These are phyloP conservation scores for Sporothrix sp. DNA, from an alignment of 2,329 filamentous ascomycete species.

Conservation along the genomic window DNA sequence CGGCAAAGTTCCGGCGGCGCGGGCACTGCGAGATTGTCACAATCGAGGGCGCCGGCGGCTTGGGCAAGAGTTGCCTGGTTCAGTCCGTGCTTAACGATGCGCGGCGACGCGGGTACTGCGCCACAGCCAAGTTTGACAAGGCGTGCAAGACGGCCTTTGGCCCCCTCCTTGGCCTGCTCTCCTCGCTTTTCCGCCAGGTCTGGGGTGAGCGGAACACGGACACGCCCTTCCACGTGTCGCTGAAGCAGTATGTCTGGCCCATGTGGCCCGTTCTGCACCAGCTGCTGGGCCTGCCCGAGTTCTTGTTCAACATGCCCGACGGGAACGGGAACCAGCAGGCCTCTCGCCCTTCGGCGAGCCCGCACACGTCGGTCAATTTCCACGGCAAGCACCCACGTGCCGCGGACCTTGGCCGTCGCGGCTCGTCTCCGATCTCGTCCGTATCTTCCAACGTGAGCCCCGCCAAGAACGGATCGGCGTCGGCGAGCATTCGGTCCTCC, in stretches of 20 bases:
- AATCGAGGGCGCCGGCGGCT: constrained; percentile 50
- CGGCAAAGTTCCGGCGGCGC: constrained; percentile 48
- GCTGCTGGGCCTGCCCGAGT: constrained; percentile 56
- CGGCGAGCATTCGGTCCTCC: constrained; percentile 29
- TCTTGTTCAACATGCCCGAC: constrained; percentile 38
- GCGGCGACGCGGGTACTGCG: constrained; percentile 52
- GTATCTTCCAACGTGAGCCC: constrained; percentile 33
- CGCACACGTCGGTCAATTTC: constrained; percentile 20
- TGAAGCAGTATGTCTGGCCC: constrained; percentile 54
- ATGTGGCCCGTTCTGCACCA: constrained; percentile 56
- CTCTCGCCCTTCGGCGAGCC: constrained; percentile 29
- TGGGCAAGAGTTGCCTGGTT: constrained; percentile 57
- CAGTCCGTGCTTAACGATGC: constrained; percentile 54
- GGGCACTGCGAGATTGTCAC: constrained; percentile 55
- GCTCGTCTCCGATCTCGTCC: constrained; percentile 31
- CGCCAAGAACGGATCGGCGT: constrained; percentile 19
- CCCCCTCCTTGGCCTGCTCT: constrained; percentile 53
- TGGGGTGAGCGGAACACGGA: constrained; percentile 58
- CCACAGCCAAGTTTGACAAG: constrained; percentile 56
- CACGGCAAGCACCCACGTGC: constrained; percentile 22
- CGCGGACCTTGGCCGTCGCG: constrained; percentile 20
- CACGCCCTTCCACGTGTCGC: constrained; percentile 49
- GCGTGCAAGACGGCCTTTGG: constrained; percentile 52
- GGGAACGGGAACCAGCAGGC: constrained; percentile 14
- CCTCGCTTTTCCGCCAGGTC: constrained; percentile 56